Conservation (phyloP, 2,329 filamentous ascomycete genomes). For the Aspergillus luchuensis region DNA sequence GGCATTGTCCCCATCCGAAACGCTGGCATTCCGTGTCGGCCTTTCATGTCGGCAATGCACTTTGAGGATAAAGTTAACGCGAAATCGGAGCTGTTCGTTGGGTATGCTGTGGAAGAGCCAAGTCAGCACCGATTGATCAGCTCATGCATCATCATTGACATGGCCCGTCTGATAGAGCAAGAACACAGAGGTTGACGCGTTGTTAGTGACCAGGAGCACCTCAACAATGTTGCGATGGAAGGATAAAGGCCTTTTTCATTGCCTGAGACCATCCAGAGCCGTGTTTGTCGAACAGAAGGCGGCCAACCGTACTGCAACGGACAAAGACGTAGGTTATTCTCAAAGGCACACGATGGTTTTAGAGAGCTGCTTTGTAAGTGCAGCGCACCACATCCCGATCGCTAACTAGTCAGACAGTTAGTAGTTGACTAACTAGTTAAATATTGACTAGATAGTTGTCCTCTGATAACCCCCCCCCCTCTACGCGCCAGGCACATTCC, state of each 20-base stretch:
- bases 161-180: background rate
- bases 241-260: background rate
- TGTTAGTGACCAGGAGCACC: background rate
- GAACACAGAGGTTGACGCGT: background rate
- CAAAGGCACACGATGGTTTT: background rate
- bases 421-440: too few relatives aligned
- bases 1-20: background rate
- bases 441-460: background rate
- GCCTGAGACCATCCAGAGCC: background rate
- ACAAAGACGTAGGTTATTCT: background rate
- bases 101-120: background rate
- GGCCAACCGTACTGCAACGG: background rate
- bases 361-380: too few relatives aligned
- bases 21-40: background rate
- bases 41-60: background rate
- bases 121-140: background rate
- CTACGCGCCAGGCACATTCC: conserved; percentile 1
- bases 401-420: too few relatives aligned
- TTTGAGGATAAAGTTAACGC: background rate
- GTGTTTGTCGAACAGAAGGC: background rate
- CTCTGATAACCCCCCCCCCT: background rate
- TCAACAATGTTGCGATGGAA: background rate
- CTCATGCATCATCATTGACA: background rate
- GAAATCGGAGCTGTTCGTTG: background rate
- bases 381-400: too few relatives aligned